Conservation (phyloP, 1,284 basidiomycete species). For the Porodaedalea pini region DNA sequence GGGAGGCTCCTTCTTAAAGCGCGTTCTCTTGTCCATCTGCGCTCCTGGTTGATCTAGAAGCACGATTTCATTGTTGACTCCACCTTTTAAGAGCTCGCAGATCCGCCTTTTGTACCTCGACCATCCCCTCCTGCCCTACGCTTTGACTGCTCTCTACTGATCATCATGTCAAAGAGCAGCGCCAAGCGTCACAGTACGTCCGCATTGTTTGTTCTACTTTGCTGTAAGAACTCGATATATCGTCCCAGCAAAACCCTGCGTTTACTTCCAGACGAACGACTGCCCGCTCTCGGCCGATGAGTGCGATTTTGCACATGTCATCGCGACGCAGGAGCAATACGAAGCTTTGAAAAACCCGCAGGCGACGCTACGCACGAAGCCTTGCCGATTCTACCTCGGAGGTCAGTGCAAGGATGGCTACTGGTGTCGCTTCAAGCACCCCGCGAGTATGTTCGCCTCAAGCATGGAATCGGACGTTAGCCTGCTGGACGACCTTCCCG, state of each 20-base stretch:
- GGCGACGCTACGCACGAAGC: constrained; percentile 22
- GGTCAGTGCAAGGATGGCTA: constrained; percentile 23
- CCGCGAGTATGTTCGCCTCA: constrained; percentile 6
- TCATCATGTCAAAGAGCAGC: constrained; percentile 12
- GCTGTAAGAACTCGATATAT: not conserved
- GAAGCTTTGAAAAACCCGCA: constrained; percentile 15
- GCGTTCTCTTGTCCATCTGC: constrained; percentile 1
- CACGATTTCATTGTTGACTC: not conserved
- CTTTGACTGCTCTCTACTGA: not conserved
- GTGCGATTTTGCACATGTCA: constrained; percentile 27
- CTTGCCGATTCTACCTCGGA: constrained; percentile 22
- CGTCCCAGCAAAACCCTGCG: constrained; percentile 25
- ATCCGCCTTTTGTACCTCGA: not conserved
- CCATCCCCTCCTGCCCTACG: not conserved
- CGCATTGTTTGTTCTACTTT: not conserved
- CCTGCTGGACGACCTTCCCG: not conserved
- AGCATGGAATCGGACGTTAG: constrained; percentile 3
- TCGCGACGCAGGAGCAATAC: constrained; percentile 7
- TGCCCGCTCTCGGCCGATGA: constrained; percentile 26
- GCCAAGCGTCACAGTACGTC: constrained; percentile 17
- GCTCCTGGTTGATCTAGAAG: constrained; percentile 4
- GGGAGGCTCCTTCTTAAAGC: not conserved
- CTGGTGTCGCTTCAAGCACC: constrained; percentile 26
- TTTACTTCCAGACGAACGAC: constrained; percentile 24
- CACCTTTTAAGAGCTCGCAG: not conserved